phyloP scores from a whole-genome alignment of 1,284 basidiomycete species.

The Cutaneotrichosporon sp. region DNA sequence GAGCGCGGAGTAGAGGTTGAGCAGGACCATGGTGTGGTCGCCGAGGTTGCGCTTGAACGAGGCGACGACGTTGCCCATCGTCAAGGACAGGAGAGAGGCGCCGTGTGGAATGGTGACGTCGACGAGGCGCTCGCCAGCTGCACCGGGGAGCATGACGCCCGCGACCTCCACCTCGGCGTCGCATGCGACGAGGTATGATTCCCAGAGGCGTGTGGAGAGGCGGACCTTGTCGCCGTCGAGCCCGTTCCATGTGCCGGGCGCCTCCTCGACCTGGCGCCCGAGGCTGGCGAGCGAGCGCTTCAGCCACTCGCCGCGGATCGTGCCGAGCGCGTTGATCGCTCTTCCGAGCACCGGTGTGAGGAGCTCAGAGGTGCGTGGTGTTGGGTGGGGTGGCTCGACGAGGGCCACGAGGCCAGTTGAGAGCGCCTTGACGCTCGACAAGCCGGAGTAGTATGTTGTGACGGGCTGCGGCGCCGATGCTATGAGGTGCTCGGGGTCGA shows the following conservation, averaged over 20 bases:
- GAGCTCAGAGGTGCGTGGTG: conserved; percentile 33
- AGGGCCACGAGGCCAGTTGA: conserved; percentile 26
- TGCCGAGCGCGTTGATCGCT: conserved; percentile 30
- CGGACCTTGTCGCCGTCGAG: conserved; percentile 40
- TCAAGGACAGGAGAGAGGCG: conserved; percentile 23
- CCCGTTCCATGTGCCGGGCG: conserved; percentile 40
- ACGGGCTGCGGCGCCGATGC: conserved; percentile 34
- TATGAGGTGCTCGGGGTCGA: conserved; percentile 16
- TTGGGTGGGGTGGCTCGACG: conserved; percentile 24
- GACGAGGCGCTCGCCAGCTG: conserved; percentile 36
- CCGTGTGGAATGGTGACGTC: conserved; percentile 33
- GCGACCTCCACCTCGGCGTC: conserved; percentile 51
- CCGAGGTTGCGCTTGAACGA: conserved; percentile 45
- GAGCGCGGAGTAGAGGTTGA: conserved; percentile 49
- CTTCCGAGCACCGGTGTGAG: conserved; percentile 33
- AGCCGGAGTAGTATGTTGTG: conserved; percentile 39
- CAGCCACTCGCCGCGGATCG: conserved; percentile 42
- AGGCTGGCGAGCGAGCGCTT: conserved; percentile 28
- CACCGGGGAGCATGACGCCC: conserved; percentile 38
- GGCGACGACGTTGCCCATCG: conserved; percentile 37
- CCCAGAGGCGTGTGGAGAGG: conserved; percentile 35
- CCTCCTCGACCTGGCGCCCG: conserved; percentile 36
- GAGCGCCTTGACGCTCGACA: conserved; percentile 33
- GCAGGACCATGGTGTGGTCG: conserved; percentile 43
- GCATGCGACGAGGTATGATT: conserved; percentile 37